A percentile compares a stretch with the other conserved stretches of the same genome.
These are phyloP conservation scores for Pestalotiopsis sp. DNA, from an alignment of 2,329 filamentous ascomycete species.

Conservation along the genomic window DNA sequence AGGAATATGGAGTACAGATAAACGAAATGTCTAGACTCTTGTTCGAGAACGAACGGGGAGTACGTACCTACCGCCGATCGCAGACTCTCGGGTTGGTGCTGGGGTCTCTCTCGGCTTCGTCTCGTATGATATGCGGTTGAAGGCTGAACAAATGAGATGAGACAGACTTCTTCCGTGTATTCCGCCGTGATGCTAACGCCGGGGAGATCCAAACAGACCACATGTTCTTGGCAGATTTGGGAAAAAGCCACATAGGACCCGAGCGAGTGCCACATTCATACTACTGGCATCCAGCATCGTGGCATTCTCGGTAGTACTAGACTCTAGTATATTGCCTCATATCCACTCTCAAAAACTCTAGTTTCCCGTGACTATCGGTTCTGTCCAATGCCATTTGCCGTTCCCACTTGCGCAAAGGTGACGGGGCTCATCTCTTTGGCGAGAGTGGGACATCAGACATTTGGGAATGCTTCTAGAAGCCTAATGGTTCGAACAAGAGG, in stretches of 20 bases:
- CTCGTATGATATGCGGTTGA: neutral
- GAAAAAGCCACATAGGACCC: neutral
- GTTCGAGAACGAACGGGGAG: too few relatives aligned
- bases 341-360: neutral
- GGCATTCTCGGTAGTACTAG: neutral
- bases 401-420: neutral
- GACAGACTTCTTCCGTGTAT: neutral
- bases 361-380: neutral
- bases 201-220: neutral
- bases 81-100: too few relatives aligned
- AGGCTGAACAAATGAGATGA: neutral
- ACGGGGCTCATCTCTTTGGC: neutral
- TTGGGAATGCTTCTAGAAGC: neutral
- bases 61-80: too few relatives aligned
- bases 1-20: too few relatives aligned
- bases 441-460: neutral
- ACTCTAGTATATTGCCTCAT: neutral
- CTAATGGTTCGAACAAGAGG: neutral
- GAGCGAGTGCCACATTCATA: neutral
- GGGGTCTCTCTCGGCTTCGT: neutral
- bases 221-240: neutral
- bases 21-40: too few relatives aligned
- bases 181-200: neutral
- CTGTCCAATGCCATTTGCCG: neutral
- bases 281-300: too few relatives aligned